Conservation (phyloP, 345 rosid species). For the Salix brachista region DNA sequence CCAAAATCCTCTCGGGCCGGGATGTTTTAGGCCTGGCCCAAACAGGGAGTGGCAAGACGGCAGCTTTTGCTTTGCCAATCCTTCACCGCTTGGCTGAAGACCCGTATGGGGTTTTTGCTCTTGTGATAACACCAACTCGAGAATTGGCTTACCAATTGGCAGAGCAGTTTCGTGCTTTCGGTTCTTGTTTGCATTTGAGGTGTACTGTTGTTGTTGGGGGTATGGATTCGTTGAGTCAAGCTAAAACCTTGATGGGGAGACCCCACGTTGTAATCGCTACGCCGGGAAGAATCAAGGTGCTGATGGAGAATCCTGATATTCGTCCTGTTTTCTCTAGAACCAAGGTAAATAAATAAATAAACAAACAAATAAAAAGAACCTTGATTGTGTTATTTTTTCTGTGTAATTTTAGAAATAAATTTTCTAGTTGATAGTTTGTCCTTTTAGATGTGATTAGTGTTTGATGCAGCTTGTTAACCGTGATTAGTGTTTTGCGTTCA, state of each 20-base stretch:
- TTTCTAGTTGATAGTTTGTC: no score
- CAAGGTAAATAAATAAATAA: slow-evolving; percentile 40
- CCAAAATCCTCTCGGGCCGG: slow-evolving; percentile 60
- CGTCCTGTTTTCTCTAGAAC: slow-evolving; percentile 71
- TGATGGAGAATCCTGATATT: slow-evolving; percentile 77
- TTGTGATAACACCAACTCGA: slow-evolving; percentile 90
- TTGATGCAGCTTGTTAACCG: no score
- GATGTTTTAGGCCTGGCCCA: slow-evolving; percentile 89
- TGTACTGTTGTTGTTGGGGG: slow-evolving; percentile 89
- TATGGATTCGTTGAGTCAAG: slow-evolving; percentile 79
- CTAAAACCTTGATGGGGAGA: slow-evolving; percentile 52
- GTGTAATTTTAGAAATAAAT: no score
- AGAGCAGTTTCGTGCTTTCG: slow-evolving; percentile 86
- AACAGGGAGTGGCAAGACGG: slow-evolving; percentile 94
- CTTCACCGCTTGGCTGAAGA: slow-evolving; percentile 74
- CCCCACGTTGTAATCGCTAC: slow-evolving; percentile 90
- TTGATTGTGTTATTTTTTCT: not conserved
- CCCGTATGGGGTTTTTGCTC: slow-evolving; percentile 73
- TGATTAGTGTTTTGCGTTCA: no score
- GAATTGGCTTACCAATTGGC: slow-evolving; percentile 93
- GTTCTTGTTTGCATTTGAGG: slow-evolving; percentile 77
- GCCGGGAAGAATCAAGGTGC: slow-evolving; percentile 83
- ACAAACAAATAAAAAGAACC: not conserved
- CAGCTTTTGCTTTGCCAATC: slow-evolving; percentile 91
- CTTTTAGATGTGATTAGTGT: no score